Conservation (phyloP, 2,329 filamentous ascomycete genomes). For the Talaromyces rugulosus region DNA sequence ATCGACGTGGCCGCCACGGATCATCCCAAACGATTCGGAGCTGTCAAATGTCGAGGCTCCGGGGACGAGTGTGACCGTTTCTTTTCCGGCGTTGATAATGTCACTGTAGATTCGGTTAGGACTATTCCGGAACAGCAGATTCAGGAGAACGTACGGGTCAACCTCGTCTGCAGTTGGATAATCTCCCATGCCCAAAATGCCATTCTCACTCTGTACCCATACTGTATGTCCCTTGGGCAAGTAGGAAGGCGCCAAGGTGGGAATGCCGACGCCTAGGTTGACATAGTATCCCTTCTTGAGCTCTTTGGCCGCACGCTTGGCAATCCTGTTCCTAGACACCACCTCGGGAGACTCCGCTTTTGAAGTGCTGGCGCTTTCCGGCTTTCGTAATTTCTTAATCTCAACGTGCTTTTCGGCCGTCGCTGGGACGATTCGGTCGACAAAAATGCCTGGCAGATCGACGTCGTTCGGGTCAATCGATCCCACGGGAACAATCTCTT, state of each 20-base stretch:
- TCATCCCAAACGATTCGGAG: conserved; percentile 92
- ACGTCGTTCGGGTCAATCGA: conserved; percentile 80
- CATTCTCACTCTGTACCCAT: conserved; percentile 76
- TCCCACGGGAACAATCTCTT: conserved; percentile 85
- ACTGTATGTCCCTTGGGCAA: conserved; percentile 75
- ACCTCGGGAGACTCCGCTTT: conserved; percentile 58
- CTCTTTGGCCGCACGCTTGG: conserved; percentile 72
- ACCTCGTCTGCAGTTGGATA: conserved; percentile 71
- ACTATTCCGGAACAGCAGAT: background rate
- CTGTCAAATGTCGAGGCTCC: conserved; percentile 79
- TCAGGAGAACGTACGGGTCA: conserved; percentile 51
- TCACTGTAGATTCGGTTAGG: conserved; percentile 41
- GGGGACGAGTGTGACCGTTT: conserved; percentile 78
- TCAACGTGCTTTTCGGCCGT: conserved; percentile 76
- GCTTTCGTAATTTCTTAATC: conserved; percentile 72
- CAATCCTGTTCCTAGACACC: conserved; percentile 78
- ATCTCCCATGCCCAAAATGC: conserved; percentile 68
- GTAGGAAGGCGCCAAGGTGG: conserved; percentile 82
- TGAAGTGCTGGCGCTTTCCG: conserved; percentile 68
- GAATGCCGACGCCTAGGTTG: conserved; percentile 88
- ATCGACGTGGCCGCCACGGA: conserved; percentile 76
- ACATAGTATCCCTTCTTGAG: conserved; percentile 87
- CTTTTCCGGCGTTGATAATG: conserved; percentile 88
- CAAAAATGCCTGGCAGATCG: conserved; percentile 86
- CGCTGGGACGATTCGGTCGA: conserved; percentile 81